Percentiles rank a stretch among this genome's conserved stretches.
phyloP scores from a whole-genome alignment of 805 yeast genomes.

The Hanseniaspora mollemarum region DNA sequence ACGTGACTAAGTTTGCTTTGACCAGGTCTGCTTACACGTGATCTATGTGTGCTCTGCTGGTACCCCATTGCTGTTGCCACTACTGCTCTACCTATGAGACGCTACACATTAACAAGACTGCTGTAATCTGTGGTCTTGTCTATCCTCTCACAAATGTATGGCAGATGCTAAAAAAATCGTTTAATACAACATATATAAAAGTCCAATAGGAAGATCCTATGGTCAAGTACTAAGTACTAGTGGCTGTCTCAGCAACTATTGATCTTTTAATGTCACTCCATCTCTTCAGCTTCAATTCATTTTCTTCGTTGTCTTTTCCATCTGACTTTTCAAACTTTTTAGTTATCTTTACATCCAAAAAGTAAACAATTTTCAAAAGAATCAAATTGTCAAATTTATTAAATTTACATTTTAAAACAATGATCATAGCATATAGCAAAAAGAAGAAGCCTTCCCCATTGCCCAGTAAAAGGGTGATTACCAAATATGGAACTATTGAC shows the following conservation, averaged over 20 bases:
- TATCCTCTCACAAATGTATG: too few species aligned
- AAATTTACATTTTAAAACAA: slow-evolving; percentile 6
- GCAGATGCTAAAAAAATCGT: too few species aligned
- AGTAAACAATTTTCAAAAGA: background rate
- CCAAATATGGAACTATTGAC: background rate
- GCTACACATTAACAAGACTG: too few species aligned
- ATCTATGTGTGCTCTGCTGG: too few species aligned
- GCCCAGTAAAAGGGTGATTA: background rate
- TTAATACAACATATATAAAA: too few species aligned
- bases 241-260: slow-evolving; percentile 8
- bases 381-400: slow-evolving; percentile 8
- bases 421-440: background rate
- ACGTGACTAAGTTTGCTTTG: background rate
- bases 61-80: too few species aligned
- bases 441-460: slow-evolving; percentile 9
- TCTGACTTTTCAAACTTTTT: background rate
- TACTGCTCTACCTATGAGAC: too few species aligned
- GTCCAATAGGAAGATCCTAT: too few species aligned
- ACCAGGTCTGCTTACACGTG: too few species aligned
- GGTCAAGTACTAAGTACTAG: too few species aligned
- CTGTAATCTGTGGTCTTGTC: too few species aligned
- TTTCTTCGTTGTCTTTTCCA: background rate
- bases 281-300: background rate
- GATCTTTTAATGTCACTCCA: slow-evolving; percentile 8
- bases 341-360: background rate